Percentiles rank a stretch among this genome's conserved stretches.
Conservation (phyloP, 768 basidiomycete genomes). For the Crassisporium funariophilum region DNA sequence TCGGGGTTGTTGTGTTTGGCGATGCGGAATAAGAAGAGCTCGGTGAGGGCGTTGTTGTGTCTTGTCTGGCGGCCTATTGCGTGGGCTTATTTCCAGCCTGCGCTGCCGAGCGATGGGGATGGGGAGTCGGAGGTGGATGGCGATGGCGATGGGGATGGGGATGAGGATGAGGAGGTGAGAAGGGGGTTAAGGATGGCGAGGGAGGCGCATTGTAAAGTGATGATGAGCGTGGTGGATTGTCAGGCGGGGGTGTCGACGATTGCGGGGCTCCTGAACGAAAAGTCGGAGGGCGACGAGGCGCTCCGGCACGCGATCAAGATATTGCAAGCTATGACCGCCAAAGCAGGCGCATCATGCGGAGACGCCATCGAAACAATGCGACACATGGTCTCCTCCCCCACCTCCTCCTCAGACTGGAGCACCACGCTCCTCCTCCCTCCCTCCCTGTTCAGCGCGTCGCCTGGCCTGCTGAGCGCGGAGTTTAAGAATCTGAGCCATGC, state of each 20-base stretch:
- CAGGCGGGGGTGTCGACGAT: conserved; percentile 57
- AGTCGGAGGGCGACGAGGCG: conserved; percentile 36
- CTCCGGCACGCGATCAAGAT: conserved; percentile 51
- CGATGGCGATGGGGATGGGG: conserved; percentile 29
- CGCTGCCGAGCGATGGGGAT: conserved; percentile 32
- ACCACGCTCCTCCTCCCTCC: conserved; percentile 25
- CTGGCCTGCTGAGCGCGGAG: conserved; percentile 26
- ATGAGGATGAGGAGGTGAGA: no score
- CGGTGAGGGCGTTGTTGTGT: conserved; percentile 61
- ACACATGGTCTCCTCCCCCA: conserved; percentile 33
- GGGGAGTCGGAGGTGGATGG: conserved; percentile 32
- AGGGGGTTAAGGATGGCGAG: conserved; percentile 10
- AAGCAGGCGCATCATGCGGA: conserved; percentile 49
- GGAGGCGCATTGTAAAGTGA: conserved; percentile 43
- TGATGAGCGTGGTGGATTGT: conserved; percentile 51
- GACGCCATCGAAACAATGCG: conserved; percentile 58
- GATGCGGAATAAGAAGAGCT: conserved; percentile 63
- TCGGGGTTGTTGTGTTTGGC: conserved; percentile 54
- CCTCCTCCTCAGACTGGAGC: conserved; percentile 43
- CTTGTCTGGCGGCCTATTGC: conserved; percentile 65
- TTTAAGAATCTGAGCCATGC: conserved; percentile 39
- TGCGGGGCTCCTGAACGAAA: conserved; percentile 49
- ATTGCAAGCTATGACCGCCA: conserved; percentile 58
- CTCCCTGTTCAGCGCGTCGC: conserved; percentile 24
- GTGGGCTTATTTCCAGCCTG: conserved; percentile 69